phyloP scores from a whole-genome alignment of 768 basidiomycete species.

The Podaxis sp. region DNA sequence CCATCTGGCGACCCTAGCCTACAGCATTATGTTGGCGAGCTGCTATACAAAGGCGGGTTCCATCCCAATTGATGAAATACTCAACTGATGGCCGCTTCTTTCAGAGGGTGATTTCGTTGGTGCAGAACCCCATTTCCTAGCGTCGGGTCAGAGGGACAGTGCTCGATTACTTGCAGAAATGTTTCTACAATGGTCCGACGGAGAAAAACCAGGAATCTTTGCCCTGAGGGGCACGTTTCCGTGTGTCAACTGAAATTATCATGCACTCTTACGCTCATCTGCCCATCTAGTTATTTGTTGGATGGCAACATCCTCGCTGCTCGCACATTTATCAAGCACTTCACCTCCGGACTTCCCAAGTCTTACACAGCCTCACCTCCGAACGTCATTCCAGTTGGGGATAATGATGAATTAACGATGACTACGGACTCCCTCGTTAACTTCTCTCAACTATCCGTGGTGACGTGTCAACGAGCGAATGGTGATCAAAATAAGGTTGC shows the following conservation, averaged over 20 bases:
- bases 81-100: not conserved
- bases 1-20: slow-evolving; percentile 87
- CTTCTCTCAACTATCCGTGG: slow-evolving; percentile 84
- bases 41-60: slow-evolving; percentile 75
- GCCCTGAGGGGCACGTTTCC: slow-evolving; percentile 84
- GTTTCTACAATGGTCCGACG: slow-evolving; percentile 83
- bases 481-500: slow-evolving; percentile 73
- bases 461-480: slow-evolving; percentile 84
- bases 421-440: slow-evolving; percentile 78
- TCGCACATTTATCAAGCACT: slow-evolving; percentile 85
- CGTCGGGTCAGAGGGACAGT: slow-evolving; percentile 85
- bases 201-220: slow-evolving; percentile 81
- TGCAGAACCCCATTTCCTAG: slow-evolving; percentile 81
- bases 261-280: not conserved
- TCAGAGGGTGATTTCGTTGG: slow-evolving; percentile 70
- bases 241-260: slow-evolving; percentile 40
- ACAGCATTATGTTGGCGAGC: slow-evolving; percentile 86
- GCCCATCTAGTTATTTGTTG: slow-evolving; percentile 56
- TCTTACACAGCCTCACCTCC: not conserved
- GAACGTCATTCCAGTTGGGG: slow-evolving; percentile 37
- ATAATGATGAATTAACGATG: slow-evolving; percentile 57
- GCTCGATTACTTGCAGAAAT: slow-evolving; percentile 83
- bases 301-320: slow-evolving; percentile 93
- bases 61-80: not conserved
- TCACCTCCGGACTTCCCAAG: slow-evolving; percentile 60